These are phyloP conservation scores for Syzygium oleosum DNA, from an alignment of 345 rosid genomes.

Conservation along the genomic window DNA sequence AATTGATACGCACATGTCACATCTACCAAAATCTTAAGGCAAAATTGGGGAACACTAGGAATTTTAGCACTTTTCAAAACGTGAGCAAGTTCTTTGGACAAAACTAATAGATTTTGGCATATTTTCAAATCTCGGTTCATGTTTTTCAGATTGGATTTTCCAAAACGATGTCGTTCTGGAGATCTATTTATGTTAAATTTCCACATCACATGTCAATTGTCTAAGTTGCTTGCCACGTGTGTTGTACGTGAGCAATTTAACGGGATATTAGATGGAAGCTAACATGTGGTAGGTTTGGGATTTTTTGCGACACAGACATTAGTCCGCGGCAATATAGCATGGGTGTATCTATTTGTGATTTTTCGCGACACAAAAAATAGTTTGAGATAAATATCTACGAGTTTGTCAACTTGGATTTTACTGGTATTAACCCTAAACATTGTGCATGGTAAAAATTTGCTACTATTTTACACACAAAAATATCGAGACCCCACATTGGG, in stretches of 20 bases:
- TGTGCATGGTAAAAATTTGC: not conserved
- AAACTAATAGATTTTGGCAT: not conserved
- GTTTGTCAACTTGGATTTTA: not conserved
- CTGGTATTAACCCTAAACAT: not conserved
- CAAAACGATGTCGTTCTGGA: not conserved
- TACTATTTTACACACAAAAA: not conserved
- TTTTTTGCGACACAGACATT: not conserved
- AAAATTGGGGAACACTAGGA: too few species aligned
- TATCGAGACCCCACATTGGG: not conserved
- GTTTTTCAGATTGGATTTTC: accelerated
- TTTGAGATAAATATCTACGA: not conserved
- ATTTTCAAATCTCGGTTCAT: not conserved
- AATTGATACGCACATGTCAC: not conserved
- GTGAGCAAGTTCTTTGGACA: not conserved
- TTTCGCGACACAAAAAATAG: not conserved
- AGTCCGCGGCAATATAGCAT: too few species aligned
- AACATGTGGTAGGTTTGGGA: too few species aligned
- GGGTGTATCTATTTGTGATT: not conserved
- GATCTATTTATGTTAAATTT: too few species aligned
- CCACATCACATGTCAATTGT: not conserved
- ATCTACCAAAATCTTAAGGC: not conserved
- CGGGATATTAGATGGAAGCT: accelerated
- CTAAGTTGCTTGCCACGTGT: not conserved
- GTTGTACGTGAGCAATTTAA: too few species aligned
- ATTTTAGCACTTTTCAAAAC: not conserved